These are phyloP conservation scores for Streptanthus diversifolius DNA, from an alignment of 345 rosid species.

Conservation along the genomic window DNA sequence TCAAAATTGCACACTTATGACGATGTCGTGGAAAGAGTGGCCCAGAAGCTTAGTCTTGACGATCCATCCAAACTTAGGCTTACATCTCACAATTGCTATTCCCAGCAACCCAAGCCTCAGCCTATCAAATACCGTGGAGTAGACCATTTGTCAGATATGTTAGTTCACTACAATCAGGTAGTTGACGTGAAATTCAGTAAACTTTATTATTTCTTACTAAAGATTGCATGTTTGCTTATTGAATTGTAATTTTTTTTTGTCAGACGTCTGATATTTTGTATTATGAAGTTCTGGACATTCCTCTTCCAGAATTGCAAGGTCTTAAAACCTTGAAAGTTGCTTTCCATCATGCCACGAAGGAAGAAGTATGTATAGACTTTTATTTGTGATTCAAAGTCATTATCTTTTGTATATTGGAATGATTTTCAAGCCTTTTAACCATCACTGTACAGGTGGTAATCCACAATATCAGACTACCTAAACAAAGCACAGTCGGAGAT, in stretches of 20 bases:
- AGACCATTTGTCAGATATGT: constrained; percentile 83
- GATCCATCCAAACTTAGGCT: constrained; percentile 92
- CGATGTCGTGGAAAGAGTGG: constrained; percentile 91
- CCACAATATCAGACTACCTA: constrained; percentile 88
- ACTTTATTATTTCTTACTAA: constrained; percentile 9
- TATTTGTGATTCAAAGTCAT: neutral
- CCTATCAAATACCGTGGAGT: constrained; percentile 87
- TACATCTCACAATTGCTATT: constrained; percentile 97
- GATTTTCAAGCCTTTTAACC: constrained; percentile 23
- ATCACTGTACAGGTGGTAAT: constrained; percentile 56
- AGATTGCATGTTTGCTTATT: constrained; percentile 24
- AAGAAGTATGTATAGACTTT: constrained; percentile 57
- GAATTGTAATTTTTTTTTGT: neutral
- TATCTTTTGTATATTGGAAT: neutral
- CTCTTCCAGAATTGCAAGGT: constrained; percentile 93
- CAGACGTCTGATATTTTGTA: constrained; percentile 92
- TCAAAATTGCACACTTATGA: constrained; percentile 87
- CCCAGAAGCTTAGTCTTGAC: constrained; percentile 70
- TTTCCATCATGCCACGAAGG: constrained; percentile 73
- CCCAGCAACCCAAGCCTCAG: constrained; percentile 98
- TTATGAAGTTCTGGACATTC: constrained; percentile 92
- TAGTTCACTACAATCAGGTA: constrained; percentile 93
- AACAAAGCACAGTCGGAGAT: constrained; percentile 88
- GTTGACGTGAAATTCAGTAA: neutral
- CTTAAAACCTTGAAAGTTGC: constrained; percentile 84